phyloP scores from a whole-genome alignment of 2,329 filamentous ascomycete genomes.

The Xylariaceae sp. region DNA sequence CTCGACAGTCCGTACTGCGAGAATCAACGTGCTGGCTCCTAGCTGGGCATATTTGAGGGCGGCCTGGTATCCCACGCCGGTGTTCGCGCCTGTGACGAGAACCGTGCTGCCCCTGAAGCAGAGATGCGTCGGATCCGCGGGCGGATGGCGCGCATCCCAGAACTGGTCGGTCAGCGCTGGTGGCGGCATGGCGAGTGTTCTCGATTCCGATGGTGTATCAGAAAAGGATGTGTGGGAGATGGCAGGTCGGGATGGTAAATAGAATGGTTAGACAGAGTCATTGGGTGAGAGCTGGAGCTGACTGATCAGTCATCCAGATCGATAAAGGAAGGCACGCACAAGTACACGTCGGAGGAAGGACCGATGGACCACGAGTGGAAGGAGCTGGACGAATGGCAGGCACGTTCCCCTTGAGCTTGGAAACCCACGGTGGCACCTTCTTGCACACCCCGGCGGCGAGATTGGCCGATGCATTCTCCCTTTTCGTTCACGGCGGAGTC shows the following conservation, averaged over 20 bases:
- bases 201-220: background rate
- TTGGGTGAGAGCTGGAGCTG: too few species aligned
- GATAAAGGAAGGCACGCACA: too few species aligned
- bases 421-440: too few species aligned
- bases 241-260: background rate
- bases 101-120: constrained; percentile 39
- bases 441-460: too few species aligned
- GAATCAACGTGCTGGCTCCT: constrained; percentile 39
- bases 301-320: too few species aligned
- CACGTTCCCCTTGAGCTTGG: too few species aligned
- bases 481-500: too few species aligned
- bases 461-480: too few species aligned
- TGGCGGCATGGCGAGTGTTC: constrained; percentile 1
- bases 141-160: constrained; percentile 24
- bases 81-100: constrained; percentile 46
- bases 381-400: too few species aligned
- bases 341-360: too few species aligned
- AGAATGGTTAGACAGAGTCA: background rate
- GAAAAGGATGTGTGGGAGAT: background rate
- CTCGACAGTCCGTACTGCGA: constrained; percentile 40
- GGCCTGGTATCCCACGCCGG: constrained; percentile 46
- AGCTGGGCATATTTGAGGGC: constrained; percentile 42
- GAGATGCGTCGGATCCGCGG: constrained; percentile 34
- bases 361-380: too few species aligned
- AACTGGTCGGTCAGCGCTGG: constrained; percentile 4